Base-by-base conservation (phyloP, 805 yeast species). In the Metschnikowia hibisci region DNA sequence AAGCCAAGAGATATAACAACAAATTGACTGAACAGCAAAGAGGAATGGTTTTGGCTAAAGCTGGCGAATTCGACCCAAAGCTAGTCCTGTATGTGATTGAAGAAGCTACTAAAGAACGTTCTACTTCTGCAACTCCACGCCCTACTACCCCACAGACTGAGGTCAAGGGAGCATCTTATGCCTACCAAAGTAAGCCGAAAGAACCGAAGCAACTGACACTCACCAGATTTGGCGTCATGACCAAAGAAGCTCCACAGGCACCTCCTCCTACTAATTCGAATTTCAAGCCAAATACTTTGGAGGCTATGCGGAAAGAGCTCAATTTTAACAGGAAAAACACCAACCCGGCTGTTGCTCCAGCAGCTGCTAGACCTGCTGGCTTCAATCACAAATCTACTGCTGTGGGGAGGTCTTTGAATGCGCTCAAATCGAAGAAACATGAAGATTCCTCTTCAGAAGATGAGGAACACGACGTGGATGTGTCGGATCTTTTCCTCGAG, bases 11-110 rank as follows among this genome's bases (percentile, higher is more conserved):
- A 50, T 82, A 74, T 58, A 83, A 83, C 46, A 88, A 82, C 57
- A 86, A 81, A 57, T 66, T 91, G 34, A 74, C 81, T 1, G 80
- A 75, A 22, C 77, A 78, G 33, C 96, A 89, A 56, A 67, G 84
- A 4, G 66, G 72, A 16, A 82, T 80, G 38, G 76, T 90, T 28
- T 58, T 88, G 29, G 64, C 77, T 0, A 76, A 78, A 48, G 88
- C 87, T 0, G 70, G 80, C 45, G 67, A 64, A 22, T 74, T 82
- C 46, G 79, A 85, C 54, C 60, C 62, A 4, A 64, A 61, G 0
- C 54, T 82, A 39, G 88, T 84, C 8, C 81, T 80, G 14, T 55
- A 54, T n/a, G 66, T 82, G 14, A 45, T 66, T 3, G 45, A 48
- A 30, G 48, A 54, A 34, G 40, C 43, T 14, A 44, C 47, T 3